Base-by-base conservation (phyloP, 73 alveolate species). In the Tetrahymena malaccensis region DNA sequence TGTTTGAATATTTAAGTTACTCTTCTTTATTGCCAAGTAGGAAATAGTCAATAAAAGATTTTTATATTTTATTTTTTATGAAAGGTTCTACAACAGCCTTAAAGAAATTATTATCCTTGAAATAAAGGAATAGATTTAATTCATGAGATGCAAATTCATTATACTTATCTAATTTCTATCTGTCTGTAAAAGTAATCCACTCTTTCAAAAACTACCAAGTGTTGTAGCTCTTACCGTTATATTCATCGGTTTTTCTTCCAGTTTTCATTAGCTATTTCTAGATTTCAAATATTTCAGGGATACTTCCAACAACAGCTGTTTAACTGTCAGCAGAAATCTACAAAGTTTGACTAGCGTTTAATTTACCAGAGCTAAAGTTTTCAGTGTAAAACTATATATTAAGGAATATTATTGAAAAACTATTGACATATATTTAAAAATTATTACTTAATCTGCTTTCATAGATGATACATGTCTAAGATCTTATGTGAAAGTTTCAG, bases 21-120 rank as follows among this genome's bases (percentile, higher is more conserved):
- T 96, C 96, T 43, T 94, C 83, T 33, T 95, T 55, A 43, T 94
- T 93, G 25, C 96, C 94, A 33, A 94, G 93, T 38, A 97, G 93
- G 55, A 55, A 97, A 35, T 56, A n/a, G 57, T 97, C 98, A 17
- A 98, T 85, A 94, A 97, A 94, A 16, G 96, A 85, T 93, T 97
- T 98, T 94, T 98, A 98, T 96, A 98, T 97, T 95, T 98, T 98
- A 85, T 84, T 43, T 33, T 31, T 84, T 21, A 98, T 35, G 94
- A 94, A 97, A 38, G 98, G 98, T 85, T 94, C 85, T 19, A 96
- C 98, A 55, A 97, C 97, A 33, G 43, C 55, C 21, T 94, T 95
- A 93, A 98, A 98, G 96, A 94, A 98, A 55, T 84, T 95, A 16
- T 85, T 34, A 85, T 98, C 99, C 94, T 96, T 97, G 44, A 94